Evolutionary conservation across 78 protist genomes (phyloP), one percentile per base, ranked within the genome.

Genomic region (Dictyostelium purpureum): DNA sequence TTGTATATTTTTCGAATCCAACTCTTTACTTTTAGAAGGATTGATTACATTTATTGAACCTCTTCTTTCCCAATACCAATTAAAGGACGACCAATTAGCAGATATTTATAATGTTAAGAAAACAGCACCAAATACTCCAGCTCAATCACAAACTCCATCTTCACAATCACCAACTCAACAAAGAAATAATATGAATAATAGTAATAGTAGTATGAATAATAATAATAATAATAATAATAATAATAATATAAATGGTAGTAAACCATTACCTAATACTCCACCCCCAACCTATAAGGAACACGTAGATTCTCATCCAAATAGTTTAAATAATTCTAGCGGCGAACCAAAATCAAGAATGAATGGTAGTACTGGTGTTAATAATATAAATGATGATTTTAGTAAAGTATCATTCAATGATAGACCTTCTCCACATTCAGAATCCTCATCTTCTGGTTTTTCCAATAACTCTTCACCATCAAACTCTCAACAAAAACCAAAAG

Each of bases 221-320:
- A n/a, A n/a, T n/a, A n/a, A n/a, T n/a, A n/a, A n/a, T n/a, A n/a
- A n/a, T n/a, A n/a, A n/a, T n/a, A n/a, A n/a, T n/a, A n/a, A n/a
- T n/a, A n/a, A n/a, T n/a, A n/a, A n/a, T n/a, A n/a, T n/a, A n/a
- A n/a, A n/a, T n/a, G n/a, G n/a, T n/a, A n/a, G n/a, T n/a, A n/a
- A n/a, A n/a, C n/a, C n/a, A 7, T 49, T 49, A 14, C 54, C 54
- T 49, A 49, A 11, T 49, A 49, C 54, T 19, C 82, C 92, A 59
- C 92, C 92, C 6, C 92, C 92, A 26, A 26, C 92, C 4, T 85
- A 85, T 59, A 56, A 70, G 6, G 92, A 85, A 37, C 43, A 65
- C 38, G 24, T 74, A 16, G 40, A 73, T n/a, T 16, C 11, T 40
- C 59, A 74, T 18, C 38, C 16, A 26, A 51, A 54, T n/a, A 10